Percentiles rank a stretch among this genome's conserved stretches.
These are phyloP conservation scores for Colletotrichum destructivum DNA, from an alignment of 2,329 filamentous ascomycete genomes.

Conservation along the genomic window DNA sequence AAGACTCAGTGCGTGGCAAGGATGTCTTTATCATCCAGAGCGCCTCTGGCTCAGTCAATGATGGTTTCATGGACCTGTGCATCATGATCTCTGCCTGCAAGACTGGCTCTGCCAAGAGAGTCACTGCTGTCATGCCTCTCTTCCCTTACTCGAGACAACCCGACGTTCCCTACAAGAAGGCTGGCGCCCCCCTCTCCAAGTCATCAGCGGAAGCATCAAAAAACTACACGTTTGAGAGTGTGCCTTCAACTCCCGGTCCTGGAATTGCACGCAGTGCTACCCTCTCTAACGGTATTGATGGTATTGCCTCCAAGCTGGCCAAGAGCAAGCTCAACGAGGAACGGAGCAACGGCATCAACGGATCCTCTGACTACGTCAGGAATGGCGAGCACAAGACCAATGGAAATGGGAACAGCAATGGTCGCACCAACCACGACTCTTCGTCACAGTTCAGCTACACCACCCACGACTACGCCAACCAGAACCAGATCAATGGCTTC, in stretches of 20 bases:
- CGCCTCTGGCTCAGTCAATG: conserved; percentile 92
- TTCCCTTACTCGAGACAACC: conserved; percentile 98
- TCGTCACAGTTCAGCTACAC: conserved; percentile 67
- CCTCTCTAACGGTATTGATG: conserved; percentile 77
- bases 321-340: conserved; percentile 73
- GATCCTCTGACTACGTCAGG: conserved; percentile 45
- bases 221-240: conserved; percentile 90
- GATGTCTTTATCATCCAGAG: conserved; percentile 99
- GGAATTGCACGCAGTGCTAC: conserved; percentile 77
- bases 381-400: conserved; percentile 52
- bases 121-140: conserved; percentile 89
- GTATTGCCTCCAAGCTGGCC: conserved; percentile 80
- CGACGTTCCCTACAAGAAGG: conserved; percentile 97
- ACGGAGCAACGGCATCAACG: conserved; percentile 51
- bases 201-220: conserved; percentile 68
- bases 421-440: conserved; percentile 55
- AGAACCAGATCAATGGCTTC: conserved; percentile 69
- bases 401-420: conserved; percentile 46
- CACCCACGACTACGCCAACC: conserved; percentile 73
- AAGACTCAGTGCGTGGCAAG: conserved; percentile 96
- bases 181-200: conserved; percentile 88
- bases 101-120: conserved; percentile 89
- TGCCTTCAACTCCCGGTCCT: conserved; percentile 87
- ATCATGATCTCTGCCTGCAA: conserved; percentile 99
- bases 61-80: conserved; percentile 95